Conservation (phyloP, 1,139 yeast genomes). For the Blastobotrys arbuscula region DNA sequence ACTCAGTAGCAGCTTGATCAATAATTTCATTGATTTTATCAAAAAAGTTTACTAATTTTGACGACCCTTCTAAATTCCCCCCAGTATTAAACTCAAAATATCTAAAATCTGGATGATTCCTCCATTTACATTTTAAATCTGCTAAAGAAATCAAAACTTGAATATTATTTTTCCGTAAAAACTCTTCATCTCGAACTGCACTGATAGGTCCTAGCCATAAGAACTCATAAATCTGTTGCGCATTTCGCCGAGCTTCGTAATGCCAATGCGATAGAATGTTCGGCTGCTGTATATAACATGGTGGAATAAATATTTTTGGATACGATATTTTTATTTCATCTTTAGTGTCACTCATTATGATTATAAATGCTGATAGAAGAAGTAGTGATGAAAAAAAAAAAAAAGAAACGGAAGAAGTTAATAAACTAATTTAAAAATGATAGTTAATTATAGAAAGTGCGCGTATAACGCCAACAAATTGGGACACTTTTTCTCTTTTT, state of each 20-base stretch:
- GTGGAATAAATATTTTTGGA: slow-evolving; percentile 27
- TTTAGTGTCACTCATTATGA: too few relatives aligned
- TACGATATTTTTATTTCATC: slow-evolving; percentile 12
- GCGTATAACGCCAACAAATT: too few relatives aligned
- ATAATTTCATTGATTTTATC: slow-evolving; percentile 18
- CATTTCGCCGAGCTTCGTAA: slow-evolving; percentile 27
- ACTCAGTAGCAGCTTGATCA: slow-evolving; percentile 9
- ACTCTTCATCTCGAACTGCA: slow-evolving; percentile 20
- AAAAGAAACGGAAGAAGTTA: background rate
- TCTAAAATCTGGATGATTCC: slow-evolving; percentile 12
- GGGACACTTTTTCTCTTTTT: too few relatives aligned
- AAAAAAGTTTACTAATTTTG: slow-evolving; percentile 18
- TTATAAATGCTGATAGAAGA: too few relatives aligned
- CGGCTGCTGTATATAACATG: slow-evolving; percentile 26
- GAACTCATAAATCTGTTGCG: slow-evolving; percentile 28
- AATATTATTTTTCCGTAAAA: slow-evolving; percentile 24
- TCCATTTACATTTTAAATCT: slow-evolving; percentile 4
- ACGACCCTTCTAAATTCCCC: slow-evolving; percentile 12
- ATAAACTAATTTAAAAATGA: too few relatives aligned
- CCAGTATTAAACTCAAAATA: slow-evolving; percentile 20
- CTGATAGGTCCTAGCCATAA: slow-evolving; percentile 33
- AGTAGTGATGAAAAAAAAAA: background rate
- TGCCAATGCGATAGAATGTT: slow-evolving; percentile 27
- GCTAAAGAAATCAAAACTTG: slow-evolving; percentile 23
- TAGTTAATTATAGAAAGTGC: too few relatives aligned